Evolutionary conservation across 495 filamentous ascomycete genomes (phyloP).

Genomic region (Xanthoparmelia taractica): DNA sequence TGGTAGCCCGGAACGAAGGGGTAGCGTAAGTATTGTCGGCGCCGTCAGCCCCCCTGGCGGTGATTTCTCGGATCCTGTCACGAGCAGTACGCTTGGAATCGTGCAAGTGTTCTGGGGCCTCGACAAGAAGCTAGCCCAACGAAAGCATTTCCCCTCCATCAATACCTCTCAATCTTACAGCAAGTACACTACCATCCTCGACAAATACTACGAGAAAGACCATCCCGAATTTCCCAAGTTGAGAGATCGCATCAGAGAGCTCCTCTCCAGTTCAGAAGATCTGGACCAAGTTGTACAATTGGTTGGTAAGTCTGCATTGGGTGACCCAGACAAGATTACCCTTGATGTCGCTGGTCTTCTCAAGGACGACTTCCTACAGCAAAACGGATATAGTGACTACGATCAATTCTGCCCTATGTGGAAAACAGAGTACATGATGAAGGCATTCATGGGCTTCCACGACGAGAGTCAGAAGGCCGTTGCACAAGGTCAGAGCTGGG

Average conservation of each 20-base stretch:
- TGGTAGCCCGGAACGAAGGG: constrained; percentile 78
- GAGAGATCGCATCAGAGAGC: constrained; percentile 83
- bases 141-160: constrained; percentile 98
- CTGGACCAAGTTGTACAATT: constrained; percentile 98
- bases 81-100: constrained; percentile 86
- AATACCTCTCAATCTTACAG: constrained; percentile 94
- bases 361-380: constrained; percentile 98
- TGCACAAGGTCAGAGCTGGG: constrained; percentile 80
- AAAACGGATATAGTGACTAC: constrained; percentile 98
- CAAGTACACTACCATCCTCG: constrained; percentile 84
- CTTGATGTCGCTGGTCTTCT: constrained; percentile 84
- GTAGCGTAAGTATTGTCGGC: constrained; percentile 95
- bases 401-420: constrained; percentile 98
- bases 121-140: constrained; percentile 97
- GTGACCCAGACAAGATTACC: constrained; percentile 97
- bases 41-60: constrained; percentile 95
- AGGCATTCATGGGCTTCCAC: constrained; percentile 93
- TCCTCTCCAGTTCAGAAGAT: constrained; percentile 90
- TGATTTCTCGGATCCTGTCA: constrained; percentile 99
- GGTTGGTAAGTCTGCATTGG: constrained; percentile 92
- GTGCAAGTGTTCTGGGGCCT: constrained; percentile 99
- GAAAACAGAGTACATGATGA: constrained; percentile 99
- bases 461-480: constrained; percentile 96
- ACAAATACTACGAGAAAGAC: constrained; percentile 88
- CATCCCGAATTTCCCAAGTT: constrained; percentile 90